Conservation (phyloP, 306 rosid species). For the Prunus fruticosa region DNA sequence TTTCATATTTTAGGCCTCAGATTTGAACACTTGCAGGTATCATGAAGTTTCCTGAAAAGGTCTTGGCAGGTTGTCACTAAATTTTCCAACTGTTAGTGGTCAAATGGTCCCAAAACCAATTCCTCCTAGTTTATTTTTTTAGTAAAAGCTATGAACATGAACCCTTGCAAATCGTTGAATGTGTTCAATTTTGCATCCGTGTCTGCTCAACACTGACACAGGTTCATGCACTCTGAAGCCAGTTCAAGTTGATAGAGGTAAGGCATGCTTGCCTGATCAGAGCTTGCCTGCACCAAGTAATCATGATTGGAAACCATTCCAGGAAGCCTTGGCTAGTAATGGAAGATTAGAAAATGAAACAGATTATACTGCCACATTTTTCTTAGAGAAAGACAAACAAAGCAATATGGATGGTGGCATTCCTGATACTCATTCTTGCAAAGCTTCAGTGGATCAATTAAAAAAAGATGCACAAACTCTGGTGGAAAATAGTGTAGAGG, state of each 20-base stretch:
- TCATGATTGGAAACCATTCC: conserved; percentile 10
- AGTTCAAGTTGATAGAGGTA: conserved; percentile 6
- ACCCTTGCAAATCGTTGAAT: too few relatives aligned
- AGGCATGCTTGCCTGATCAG: conserved; percentile 5
- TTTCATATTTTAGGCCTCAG: too few relatives aligned
- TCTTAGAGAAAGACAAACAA: conserved; percentile 20
- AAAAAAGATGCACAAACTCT: conserved; percentile 21
- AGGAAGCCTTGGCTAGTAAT: conserved; percentile 12
- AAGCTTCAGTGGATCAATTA: conserved; percentile 20
- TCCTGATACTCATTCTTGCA: conserved; percentile 19
- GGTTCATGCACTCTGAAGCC: conserved; percentile 18
- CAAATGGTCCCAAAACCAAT: too few relatives aligned
- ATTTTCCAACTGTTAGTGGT: too few relatives aligned
- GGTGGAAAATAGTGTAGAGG: conserved; percentile 12
- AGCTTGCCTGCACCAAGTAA: conserved; percentile 10
- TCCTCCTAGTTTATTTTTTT: too few relatives aligned
- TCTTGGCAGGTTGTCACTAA: too few relatives aligned
- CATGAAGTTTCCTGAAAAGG: too few relatives aligned
- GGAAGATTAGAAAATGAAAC: conserved; percentile 13
- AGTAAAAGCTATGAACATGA: too few relatives aligned
- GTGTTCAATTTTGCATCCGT: too few relatives aligned
- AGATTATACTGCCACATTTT: conserved; percentile 9
- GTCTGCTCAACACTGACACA: not conserved
- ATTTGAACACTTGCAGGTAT: too few relatives aligned
- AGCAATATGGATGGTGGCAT: conserved; percentile 11